Conservation (phyloP, 2,329 filamentous ascomycete species). For the Harringtonia lauricola region DNA sequence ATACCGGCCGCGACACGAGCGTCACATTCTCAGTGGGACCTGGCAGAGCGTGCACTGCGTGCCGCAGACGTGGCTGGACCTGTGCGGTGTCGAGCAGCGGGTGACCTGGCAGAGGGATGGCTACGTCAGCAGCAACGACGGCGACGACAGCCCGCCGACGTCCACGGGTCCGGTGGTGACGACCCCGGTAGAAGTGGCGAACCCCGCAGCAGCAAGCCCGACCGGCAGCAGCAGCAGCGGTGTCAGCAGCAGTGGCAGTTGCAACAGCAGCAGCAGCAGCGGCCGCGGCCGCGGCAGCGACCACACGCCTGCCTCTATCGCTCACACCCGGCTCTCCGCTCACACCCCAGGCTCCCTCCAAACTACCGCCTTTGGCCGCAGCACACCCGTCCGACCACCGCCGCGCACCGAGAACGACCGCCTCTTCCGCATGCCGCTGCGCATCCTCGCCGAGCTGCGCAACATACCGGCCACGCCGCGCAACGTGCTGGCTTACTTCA, state of each 20-base stretch:
- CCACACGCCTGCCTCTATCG: no score
- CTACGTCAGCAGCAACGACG: neutral
- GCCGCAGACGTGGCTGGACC: slow-evolving; percentile 11
- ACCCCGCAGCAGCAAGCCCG: no score
- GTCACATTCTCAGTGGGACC: slow-evolving; percentile 9
- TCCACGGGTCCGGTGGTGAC: no score
- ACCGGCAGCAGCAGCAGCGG: neutral
- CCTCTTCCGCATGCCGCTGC: slow-evolving; percentile 11
- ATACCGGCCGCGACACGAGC: no score
- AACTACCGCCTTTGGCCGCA: no score
- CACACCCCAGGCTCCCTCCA: no score
- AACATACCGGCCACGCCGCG: slow-evolving; percentile 4
- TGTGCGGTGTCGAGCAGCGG: slow-evolving; percentile 10
- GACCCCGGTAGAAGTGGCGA: slow-evolving; percentile 1
- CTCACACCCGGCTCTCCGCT: no score
- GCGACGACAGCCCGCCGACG: no score
- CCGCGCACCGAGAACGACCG: slow-evolving; percentile 8
- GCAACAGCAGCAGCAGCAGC: neutral
- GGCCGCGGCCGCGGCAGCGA: neutral
- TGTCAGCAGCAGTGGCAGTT: neutral
- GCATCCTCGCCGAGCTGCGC: slow-evolving; percentile 11
- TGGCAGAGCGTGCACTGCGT: slow-evolving; percentile 11
- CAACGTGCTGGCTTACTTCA: slow-evolving; percentile 11
- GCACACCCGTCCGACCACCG: neutral
- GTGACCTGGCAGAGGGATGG: neutral